These are phyloP conservation scores for Micromonas commoda DNA, from an alignment of 139 green algal species.

Conservation along the genomic window DNA sequence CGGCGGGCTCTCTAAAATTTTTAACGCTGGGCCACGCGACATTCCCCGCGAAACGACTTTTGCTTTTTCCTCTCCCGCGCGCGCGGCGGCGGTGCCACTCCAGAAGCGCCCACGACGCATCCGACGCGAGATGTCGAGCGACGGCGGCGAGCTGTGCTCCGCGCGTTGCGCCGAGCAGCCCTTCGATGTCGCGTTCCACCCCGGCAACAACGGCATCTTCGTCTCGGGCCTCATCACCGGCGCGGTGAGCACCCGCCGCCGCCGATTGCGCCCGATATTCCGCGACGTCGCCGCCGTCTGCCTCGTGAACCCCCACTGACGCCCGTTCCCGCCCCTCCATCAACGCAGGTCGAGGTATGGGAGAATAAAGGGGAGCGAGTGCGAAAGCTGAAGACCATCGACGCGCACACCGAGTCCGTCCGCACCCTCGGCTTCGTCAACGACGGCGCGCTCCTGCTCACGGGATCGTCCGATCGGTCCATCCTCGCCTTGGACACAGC, in stretches of 20 bases:
- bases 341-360: slow-evolving; percentile 6
- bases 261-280: background rate
- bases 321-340: too few relatives aligned
- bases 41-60: too few relatives aligned
- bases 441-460: slow-evolving; percentile 31
- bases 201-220: slow-evolving; percentile 32
- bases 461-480: slow-evolving; percentile 19
- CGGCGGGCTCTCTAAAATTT: too few relatives aligned
- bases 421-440: background rate
- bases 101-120: too few relatives aligned
- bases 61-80: too few relatives aligned
- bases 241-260: slow-evolving; percentile 13
- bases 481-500: slow-evolving; percentile 13
- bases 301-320: background rate
- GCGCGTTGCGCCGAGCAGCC: slow-evolving; percentile 11
- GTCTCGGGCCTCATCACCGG: slow-evolving; percentile 52
- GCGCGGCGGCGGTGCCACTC: too few relatives aligned
- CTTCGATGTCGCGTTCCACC: slow-evolving; percentile 9
- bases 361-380: background rate
- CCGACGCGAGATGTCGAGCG: background rate
- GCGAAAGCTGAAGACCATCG: background rate
- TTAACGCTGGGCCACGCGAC: too few relatives aligned
- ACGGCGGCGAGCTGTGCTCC: background rate
- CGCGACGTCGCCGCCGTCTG: too few relatives aligned
- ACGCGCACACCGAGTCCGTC: background rate